Base-by-base conservation (phyloP, 768 basidiomycete species). In the Russula griseocarnosa region DNA sequence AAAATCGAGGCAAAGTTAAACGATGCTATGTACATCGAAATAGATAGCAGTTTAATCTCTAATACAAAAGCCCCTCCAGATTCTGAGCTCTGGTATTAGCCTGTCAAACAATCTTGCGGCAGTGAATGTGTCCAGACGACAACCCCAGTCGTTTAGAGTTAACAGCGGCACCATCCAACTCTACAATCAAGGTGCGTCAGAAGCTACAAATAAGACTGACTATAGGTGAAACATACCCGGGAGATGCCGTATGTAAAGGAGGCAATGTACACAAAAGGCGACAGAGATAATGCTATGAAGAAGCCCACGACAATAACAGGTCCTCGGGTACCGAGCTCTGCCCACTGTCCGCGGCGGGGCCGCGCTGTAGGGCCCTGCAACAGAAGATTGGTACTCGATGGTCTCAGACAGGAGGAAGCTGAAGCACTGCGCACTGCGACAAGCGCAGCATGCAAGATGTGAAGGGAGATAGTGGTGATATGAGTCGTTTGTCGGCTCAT, bases 381-480 rank as follows among this genome's bases (percentile, higher is more conserved):
- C 71, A 3, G 93, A n/a, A 95, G 65, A 95, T 81, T 4, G 95
- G 74, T 86, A 95, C 78, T 97, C 94, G 74, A 97, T 87, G 2
- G 86, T 86, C 69, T 97, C 95, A 40, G 90, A 90, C 55, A 95
- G 75, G 62, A 96, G 81, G 73, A 94, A 98, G 77, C n/a, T 90
- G 91, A 69, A 98, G 79, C 20, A 97, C 89, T 6, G 93, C 83
- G 49, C 97, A n/a, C 97, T 46, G 96, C 94, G 62, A 98, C 85
- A 62, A 98, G 81, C 14, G 94, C 88, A 16, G 93, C n/a, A 95
- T 14, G 91, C 88, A 47, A 99, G 81, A 73, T 99, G 97, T 0
- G 96, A 96, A 16, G 96, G 96, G 4, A 99, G 86, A 74, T 99
- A 99, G 74, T 97, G 95, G 74, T 99, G 97, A 28, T n/a, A 99